Evolutionary conservation across 768 basidiomycete species (phyloP).

Genomic region (Suillus sp.): DNA sequence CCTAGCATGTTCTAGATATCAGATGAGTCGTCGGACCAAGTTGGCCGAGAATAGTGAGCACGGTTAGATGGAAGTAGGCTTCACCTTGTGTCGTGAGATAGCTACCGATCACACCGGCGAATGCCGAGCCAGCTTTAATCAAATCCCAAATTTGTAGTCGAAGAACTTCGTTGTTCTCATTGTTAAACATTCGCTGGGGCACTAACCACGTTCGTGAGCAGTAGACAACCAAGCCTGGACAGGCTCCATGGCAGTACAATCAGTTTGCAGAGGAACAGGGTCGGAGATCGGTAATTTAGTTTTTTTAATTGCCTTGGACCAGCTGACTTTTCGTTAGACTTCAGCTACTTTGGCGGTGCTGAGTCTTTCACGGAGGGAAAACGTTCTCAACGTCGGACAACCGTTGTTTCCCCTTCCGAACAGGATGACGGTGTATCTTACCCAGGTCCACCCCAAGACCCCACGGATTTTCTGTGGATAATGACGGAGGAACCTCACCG

Average conservation of each 20-base stretch:
- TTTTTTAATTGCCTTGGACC: background rate
- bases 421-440: constrained; percentile 45
- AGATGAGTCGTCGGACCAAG: background rate
- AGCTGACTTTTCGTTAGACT: constrained; percentile 48
- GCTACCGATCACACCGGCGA: background rate
- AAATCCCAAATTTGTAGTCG: background rate
- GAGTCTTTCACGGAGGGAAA: constrained; percentile 66
- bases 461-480: constrained; percentile 90
- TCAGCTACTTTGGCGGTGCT: constrained; percentile 81
- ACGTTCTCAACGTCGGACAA: constrained; percentile 54
- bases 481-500: constrained; percentile 99
- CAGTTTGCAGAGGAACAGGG: constrained; percentile 8
- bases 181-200: background rate
- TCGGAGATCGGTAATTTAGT: constrained; percentile 23
- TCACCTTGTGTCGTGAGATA: no score
- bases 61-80: no score
- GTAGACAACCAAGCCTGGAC: background rate
- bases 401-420: constrained; percentile 40
- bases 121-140: background rate
- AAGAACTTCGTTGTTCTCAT: background rate
- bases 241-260: constrained; percentile 21
- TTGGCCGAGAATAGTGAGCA: background rate
- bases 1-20: background rate
- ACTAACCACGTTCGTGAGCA: background rate
- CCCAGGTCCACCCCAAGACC: constrained; percentile 66